Evolutionary conservation across 78 protist genomes (phyloP).

Genomic region (Protostelium mycophagum): DNA sequence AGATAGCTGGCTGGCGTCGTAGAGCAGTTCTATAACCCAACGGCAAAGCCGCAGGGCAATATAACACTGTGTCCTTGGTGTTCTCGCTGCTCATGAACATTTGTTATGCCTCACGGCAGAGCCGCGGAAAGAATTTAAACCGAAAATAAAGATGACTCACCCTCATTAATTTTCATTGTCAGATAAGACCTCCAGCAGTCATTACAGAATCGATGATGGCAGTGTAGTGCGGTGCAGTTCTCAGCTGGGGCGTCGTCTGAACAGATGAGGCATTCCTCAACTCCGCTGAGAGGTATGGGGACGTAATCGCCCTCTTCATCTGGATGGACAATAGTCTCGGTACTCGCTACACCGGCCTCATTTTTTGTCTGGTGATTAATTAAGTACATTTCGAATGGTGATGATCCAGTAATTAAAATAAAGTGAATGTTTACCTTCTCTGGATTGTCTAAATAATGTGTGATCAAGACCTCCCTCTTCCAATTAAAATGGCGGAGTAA

Average conservation of each 20-base stretch:
- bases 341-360: not conserved
- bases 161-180: constrained; percentile 41
- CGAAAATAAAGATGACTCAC: constrained; percentile 51
- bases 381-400: not conserved
- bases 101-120: constrained; percentile 24
- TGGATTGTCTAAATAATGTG: constrained; percentile 54
- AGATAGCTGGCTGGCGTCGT: no score
- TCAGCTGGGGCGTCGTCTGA: constrained; percentile 28
- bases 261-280: constrained; percentile 50
- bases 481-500: constrained; percentile 47
- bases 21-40: no score
- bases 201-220: constrained; percentile 50
- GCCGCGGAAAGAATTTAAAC: constrained; percentile 12
- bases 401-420: constrained; percentile 17
- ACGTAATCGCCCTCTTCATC: not conserved
- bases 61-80: no score
- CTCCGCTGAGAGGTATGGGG: not conserved
- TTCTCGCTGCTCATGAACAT: constrained; percentile 25
- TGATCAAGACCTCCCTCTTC: constrained; percentile 33
- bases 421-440: constrained; percentile 28
- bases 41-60: no score
- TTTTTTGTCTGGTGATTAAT: not conserved
- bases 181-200: constrained; percentile 55
- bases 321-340: not conserved
- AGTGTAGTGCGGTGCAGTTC: constrained; percentile 12